Evolutionary conservation across 2,329 filamentous ascomycete genomes (phyloP).

Genomic region (Xylaria sp.): DNA sequence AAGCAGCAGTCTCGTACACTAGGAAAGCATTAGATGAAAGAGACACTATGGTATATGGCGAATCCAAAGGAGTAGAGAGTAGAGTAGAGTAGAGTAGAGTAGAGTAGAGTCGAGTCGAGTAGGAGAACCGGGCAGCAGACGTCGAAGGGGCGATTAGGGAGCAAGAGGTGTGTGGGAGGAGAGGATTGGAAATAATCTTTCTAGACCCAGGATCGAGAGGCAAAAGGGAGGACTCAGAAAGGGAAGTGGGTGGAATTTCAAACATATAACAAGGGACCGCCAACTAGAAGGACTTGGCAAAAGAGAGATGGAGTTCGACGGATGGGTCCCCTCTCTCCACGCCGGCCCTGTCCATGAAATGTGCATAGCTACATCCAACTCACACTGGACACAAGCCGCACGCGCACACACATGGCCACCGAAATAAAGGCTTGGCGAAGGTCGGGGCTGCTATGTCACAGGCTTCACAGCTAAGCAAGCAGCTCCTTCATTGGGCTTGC

Average conservation of each 20-base stretch:
- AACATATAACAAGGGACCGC: constrained; percentile 20
- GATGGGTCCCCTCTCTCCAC: neutral
- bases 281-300: constrained; percentile 22
- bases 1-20: neutral
- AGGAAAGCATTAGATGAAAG: neutral
- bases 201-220: constrained; percentile 1
- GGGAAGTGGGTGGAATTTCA: constrained; percentile 20
- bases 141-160: neutral
- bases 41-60: neutral
- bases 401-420: too few species aligned
- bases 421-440: too few species aligned
- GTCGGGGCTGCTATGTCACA: too few species aligned
- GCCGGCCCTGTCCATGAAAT: neutral
- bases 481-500: too few species aligned
- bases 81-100: neutral
- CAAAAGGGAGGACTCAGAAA: constrained; percentile 2
- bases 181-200: constrained; percentile 26
- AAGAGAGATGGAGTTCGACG: constrained; percentile 4
- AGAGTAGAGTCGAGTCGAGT: neutral
- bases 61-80: neutral
- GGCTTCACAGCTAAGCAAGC: too few species aligned
- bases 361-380: neutral
- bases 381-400: neutral
- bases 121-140: neutral
- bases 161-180: constrained; percentile 16